These are phyloP conservation scores for Primulina eburnea DNA, from an alignment of 257 asterid species.

Conservation along the genomic window DNA sequence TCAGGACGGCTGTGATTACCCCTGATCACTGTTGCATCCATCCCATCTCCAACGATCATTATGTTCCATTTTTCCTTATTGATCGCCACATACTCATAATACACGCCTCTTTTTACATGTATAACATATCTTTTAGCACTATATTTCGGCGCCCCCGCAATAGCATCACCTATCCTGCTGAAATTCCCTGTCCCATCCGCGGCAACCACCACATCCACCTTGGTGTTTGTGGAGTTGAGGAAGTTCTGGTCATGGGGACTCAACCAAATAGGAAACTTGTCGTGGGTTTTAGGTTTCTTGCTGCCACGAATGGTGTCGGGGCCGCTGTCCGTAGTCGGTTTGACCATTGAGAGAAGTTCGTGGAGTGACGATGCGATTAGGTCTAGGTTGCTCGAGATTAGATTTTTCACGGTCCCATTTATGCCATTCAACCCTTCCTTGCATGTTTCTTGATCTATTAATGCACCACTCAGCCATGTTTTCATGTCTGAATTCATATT, in stretches of 20 bases:
- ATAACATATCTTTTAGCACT: conserved; percentile 39
- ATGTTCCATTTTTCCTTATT: conserved; percentile 55
- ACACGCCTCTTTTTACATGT: conserved; percentile 55
- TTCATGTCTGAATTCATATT: conserved; percentile 42
- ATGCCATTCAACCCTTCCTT: conserved; percentile 50
- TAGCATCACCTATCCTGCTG: conserved; percentile 42
- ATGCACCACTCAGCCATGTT: conserved; percentile 57
- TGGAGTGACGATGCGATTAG: conserved; percentile 34
- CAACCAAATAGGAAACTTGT: conserved; percentile 41
- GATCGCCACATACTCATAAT: conserved; percentile 56
- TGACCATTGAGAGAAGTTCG: conserved; percentile 34
- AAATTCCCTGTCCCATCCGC: conserved; percentile 49
- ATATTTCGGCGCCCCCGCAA: conserved; percentile 39
- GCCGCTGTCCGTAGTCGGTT: background rate
- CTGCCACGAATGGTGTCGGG: background rate
- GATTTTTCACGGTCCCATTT: conserved; percentile 21
- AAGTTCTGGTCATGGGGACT: conserved; percentile 31
- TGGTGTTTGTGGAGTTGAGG: conserved; percentile 27
- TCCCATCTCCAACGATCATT: conserved; percentile 66
- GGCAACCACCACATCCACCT: conserved; percentile 43
- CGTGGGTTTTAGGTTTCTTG: background rate
- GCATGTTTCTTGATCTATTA: conserved; percentile 57
- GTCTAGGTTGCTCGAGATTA: conserved; percentile 27
- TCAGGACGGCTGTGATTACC: conserved; percentile 44
- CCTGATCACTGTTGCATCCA: conserved; percentile 45